A percentile compares a stretch with the other conserved stretches of the same genome.
These are phyloP conservation scores for Lactarius deliciosus DNA, from an alignment of 768 basidiomycete genomes.

Conservation along the genomic window DNA sequence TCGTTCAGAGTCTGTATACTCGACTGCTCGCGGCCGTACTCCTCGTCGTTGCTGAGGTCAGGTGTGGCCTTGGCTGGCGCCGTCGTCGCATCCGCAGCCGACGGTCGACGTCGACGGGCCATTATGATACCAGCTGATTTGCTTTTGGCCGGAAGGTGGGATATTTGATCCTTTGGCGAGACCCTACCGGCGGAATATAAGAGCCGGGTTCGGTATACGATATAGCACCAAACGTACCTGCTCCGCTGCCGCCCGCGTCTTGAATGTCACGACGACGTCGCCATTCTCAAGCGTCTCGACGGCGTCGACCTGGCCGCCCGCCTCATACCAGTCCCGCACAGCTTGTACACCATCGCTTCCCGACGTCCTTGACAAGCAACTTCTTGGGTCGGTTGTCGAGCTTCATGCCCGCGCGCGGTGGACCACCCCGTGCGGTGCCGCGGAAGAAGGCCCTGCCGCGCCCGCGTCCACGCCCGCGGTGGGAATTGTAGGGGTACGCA, in stretches of 20 bases:
- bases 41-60: conserved; percentile 48
- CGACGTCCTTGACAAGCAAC: conserved; percentile 69
- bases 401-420: conserved; percentile 74
- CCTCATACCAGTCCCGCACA: conserved; percentile 84
- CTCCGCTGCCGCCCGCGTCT: conserved; percentile 70
- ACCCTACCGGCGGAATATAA: conserved; percentile 44
- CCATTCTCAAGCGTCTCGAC: conserved; percentile 55
- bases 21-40: conserved; percentile 35
- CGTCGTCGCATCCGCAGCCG: conserved; percentile 30
- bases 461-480: conserved; percentile 65
- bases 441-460: conserved; percentile 60
- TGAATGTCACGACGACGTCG: conserved; percentile 67
- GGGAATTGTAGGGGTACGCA: conserved; percentile 38
- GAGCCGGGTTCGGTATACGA: neutral
- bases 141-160: conserved; percentile 61
- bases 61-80: conserved; percentile 36
- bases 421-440: conserved; percentile 61
- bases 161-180: conserved; percentile 70
- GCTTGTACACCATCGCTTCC: conserved; percentile 54
- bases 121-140: conserved; percentile 61
- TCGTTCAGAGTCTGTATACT: conserved; percentile 5
- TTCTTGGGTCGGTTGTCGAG: conserved; percentile 88
- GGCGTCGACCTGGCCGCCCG: conserved; percentile 68
- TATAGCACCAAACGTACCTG: conserved; percentile 50
- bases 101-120: conserved; percentile 32